Percentiles rank a stretch among this genome's conserved stretches.
These are phyloP conservation scores for Vigna angularis DNA, from an alignment of 306 rosid species.

Conservation along the genomic window DNA sequence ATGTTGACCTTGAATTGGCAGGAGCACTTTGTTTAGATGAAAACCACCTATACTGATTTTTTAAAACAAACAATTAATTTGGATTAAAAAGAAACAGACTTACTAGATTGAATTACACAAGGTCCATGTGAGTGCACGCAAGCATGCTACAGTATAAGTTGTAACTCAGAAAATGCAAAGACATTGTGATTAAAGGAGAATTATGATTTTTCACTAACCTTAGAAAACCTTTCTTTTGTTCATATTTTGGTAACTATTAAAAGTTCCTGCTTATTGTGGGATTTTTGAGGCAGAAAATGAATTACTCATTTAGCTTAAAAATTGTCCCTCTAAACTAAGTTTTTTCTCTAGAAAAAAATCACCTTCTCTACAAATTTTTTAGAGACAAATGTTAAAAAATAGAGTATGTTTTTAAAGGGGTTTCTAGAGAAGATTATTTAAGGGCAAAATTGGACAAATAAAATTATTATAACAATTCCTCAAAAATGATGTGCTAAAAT, in stretches of 20 bases:
- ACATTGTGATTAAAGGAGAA: slow-evolving; percentile 28
- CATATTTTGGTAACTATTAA: slow-evolving; percentile 10
- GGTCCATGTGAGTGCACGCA: neutral
- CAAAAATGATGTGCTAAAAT: slow-evolving; percentile 11
- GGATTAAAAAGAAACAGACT: neutral
- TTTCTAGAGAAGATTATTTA: neutral
- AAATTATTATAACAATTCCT: neutral
- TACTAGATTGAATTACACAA: neutral
- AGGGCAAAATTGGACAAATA: slow-evolving; percentile 14
- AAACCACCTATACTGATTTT: slow-evolving; percentile 95
- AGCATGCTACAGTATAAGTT: slow-evolving; percentile 25
- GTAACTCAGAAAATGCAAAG: slow-evolving; percentile 7
- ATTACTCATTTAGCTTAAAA: slow-evolving; percentile 25
- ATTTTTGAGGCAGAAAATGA: neutral
- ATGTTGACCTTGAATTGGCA: slow-evolving; percentile 70
- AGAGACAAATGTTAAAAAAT: neutral
- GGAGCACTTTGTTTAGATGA: slow-evolving; percentile 70
- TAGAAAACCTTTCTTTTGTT: slow-evolving; percentile 9
- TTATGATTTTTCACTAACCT: slow-evolving; percentile 29
- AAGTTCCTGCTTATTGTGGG: slow-evolving; percentile 7
- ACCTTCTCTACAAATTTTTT: neutral
- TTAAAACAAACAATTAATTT: slow-evolving; percentile 37
- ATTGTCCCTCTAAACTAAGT: neutral
- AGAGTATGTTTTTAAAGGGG: neutral
- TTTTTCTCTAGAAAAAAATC: neutral